Evolutionary conservation across 1,139 yeast genomes (phyloP).

Genomic region (Sugiyamaella sp.): DNA sequence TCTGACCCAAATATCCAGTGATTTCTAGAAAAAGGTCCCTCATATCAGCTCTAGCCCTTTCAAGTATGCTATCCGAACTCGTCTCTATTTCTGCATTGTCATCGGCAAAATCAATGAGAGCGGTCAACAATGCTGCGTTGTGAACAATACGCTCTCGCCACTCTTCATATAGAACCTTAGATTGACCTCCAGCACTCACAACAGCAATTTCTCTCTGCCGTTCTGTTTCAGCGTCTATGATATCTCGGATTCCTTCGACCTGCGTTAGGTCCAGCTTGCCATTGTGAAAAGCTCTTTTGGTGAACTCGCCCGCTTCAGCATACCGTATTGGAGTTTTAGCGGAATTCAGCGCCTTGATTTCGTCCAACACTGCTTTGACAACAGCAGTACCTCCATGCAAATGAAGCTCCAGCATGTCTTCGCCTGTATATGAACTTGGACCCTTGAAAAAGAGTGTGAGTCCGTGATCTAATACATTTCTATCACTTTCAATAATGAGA

Average conservation of each 20-base stretch:
- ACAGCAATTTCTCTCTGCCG: conserved; percentile 77
- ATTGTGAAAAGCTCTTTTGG: conserved; percentile 76
- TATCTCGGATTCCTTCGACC: conserved; percentile 84
- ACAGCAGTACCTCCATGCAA: conserved; percentile 94
- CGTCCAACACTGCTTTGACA: conserved; percentile 63
- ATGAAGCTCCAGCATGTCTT: conserved; percentile 84
- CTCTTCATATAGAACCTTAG: conserved; percentile 52
- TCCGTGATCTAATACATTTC: conserved; percentile 70
- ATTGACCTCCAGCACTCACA: conserved; percentile 70
- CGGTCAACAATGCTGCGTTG: conserved; percentile 75
- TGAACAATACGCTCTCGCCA: conserved; percentile 75
- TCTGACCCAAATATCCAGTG: conserved; percentile 46
- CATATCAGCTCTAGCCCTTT: conserved; percentile 53
- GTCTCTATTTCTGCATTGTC: conserved; percentile 87
- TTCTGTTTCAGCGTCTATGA: conserved; percentile 95
- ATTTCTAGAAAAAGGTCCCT: conserved; percentile 51
- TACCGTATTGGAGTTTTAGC: conserved; percentile 55
- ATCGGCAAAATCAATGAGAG: conserved; percentile 88
- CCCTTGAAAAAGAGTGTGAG: conserved; percentile 66
- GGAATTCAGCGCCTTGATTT: conserved; percentile 50
- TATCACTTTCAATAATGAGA: conserved; percentile 7
- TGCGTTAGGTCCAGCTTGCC: conserved; percentile 74
- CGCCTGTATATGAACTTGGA: conserved; percentile 93
- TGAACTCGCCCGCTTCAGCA: conserved; percentile 94
- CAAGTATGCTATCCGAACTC: conserved; percentile 46